A percentile compares a stretch with the other conserved stretches of the same genome.
phyloP scores from a whole-genome alignment of 164 flowering plant genomes.

The Hamamelis virginiana region DNA sequence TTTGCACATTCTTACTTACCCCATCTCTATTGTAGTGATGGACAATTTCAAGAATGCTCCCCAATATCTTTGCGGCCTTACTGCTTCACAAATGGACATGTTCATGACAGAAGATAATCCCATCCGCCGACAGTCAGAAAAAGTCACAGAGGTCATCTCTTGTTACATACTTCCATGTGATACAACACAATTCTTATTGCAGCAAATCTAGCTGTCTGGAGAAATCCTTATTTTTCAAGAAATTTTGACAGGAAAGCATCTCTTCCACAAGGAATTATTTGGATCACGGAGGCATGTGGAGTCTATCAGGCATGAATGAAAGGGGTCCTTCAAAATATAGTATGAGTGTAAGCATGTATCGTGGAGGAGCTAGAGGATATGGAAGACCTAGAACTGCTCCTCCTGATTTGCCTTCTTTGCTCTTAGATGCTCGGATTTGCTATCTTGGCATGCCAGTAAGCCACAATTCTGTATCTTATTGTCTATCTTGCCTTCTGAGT shows the following conservation, averaged over 20 bases:
- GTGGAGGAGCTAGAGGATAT: slow-evolving; percentile 67
- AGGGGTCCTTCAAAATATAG: slow-evolving; percentile 55
- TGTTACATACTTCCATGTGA: neutral
- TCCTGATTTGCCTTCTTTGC: slow-evolving; percentile 93
- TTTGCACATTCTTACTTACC: neutral
- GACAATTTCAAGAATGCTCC: slow-evolving; percentile 84
- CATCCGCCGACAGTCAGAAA: slow-evolving; percentile 53
- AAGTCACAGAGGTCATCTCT: slow-evolving; percentile 65
- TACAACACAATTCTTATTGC: neutral
- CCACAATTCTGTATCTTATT: slow-evolving; percentile 1
- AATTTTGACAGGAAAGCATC: slow-evolving; percentile 62
- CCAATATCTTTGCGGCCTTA: slow-evolving; percentile 67
- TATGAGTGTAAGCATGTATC: slow-evolving; percentile 73
- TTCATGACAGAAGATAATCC: slow-evolving; percentile 90
- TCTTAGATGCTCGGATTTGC: slow-evolving; percentile 77
- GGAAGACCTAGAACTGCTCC: slow-evolving; percentile 74
- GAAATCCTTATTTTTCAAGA: neutral
- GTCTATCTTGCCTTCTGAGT: neutral
- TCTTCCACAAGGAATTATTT: slow-evolving; percentile 69
- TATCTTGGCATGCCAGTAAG: slow-evolving; percentile 96
- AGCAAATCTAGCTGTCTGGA: neutral
- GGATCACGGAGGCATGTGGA: slow-evolving; percentile 74
- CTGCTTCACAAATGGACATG: slow-evolving; percentile 86
- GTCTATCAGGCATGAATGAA: slow-evolving; percentile 42
- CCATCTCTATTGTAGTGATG: slow-evolving; percentile 54